phyloP scores from a whole-genome alignment of 176 grass and related monocot species.

The Lolium rigidum region DNA sequence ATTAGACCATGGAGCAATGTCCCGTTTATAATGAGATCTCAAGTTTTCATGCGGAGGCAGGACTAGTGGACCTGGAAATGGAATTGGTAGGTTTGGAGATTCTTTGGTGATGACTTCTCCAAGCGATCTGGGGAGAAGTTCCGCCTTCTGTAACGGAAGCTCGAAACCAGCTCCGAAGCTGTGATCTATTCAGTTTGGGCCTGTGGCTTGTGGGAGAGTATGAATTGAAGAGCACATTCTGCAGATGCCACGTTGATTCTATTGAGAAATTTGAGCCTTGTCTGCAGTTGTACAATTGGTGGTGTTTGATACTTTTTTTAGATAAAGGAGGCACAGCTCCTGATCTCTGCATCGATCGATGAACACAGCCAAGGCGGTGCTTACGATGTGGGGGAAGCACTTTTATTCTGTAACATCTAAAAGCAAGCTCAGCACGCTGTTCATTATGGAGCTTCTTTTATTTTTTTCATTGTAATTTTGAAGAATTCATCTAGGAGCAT shows the following conservation, averaged over 20 bases:
- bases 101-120: not conserved
- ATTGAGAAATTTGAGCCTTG: not conserved
- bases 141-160: not conserved
- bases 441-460: not conserved
- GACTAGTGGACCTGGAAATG: not conserved
- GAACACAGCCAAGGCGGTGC: not conserved
- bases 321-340: not conserved
- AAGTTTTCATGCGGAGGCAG: not conserved
- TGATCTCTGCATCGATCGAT: not conserved
- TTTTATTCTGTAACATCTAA: not conserved
- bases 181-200: not conserved
- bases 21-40: not conserved
- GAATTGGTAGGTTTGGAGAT: not conserved
- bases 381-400: no score
- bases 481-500: not conserved
- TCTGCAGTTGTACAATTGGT: not conserved
- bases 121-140: not conserved
- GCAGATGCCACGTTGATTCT: not conserved
- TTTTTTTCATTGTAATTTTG: not conserved
- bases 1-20: not conserved
- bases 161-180: not conserved
- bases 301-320: not conserved
- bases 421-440: not conserved
- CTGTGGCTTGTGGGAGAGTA: not conserved
- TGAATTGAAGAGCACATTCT: not conserved